phyloP scores from a whole-genome alignment of 768 basidiomycete genomes.

The Mycena filopes region DNA sequence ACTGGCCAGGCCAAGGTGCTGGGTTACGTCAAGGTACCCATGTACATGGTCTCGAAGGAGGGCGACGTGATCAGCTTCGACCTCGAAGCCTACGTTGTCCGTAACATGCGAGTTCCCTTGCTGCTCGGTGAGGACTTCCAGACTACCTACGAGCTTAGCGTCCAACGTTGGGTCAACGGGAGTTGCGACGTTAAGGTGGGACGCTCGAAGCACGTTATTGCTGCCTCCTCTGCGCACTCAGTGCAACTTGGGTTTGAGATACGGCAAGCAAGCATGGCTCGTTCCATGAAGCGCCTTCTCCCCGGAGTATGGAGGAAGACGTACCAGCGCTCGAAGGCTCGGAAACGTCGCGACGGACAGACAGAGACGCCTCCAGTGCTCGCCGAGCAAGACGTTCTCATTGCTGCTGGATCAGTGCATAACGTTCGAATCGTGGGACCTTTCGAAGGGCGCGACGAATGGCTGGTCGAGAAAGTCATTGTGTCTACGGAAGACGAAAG shows the following conservation, averaged over 20 bases:
- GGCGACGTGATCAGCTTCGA: not conserved
- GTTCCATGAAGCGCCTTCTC: no score
- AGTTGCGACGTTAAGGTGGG: not conserved
- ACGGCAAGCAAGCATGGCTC: not conserved
- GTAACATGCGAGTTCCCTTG: no score
- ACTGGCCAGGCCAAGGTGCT: not conserved
- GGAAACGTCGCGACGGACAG: no score
- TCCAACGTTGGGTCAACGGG: not conserved
- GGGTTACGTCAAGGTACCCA: not conserved
- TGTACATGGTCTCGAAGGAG: not conserved
- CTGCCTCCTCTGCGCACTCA: not conserved
- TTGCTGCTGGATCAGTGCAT: not conserved
- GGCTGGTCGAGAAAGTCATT: slow-evolving; percentile 31
- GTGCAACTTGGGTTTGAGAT: not conserved
- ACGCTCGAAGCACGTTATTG: not conserved
- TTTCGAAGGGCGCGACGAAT: slow-evolving; percentile 14
- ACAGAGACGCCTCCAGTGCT: not conserved
- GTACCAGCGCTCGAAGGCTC: no score
- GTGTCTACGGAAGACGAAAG: slow-evolving; percentile 14
- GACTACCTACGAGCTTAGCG: no score
- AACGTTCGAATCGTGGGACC: slow-evolving; percentile 2
- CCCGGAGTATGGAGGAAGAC: no score
- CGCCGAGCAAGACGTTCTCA: slow-evolving; percentile 1
- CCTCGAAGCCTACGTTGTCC: not conserved
- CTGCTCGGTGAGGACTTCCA: no score